These are phyloP conservation scores for Phialocephala subalpina DNA, from an alignment of 2,329 filamentous ascomycete species.

Conservation along the genomic window DNA sequence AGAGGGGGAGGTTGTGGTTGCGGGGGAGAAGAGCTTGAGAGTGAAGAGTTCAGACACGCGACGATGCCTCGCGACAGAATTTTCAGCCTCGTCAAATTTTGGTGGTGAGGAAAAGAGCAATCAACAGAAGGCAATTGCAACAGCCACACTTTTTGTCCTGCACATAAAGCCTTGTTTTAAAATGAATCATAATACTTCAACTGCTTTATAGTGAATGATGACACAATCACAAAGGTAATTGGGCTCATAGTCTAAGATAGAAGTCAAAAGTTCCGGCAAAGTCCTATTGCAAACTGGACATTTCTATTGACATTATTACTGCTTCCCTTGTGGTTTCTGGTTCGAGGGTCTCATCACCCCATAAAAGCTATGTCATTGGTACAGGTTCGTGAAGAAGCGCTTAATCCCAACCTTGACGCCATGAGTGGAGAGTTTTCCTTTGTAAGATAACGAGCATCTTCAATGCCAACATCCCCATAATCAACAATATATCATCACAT, in stretches of 20 bases:
- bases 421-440: slow-evolving; percentile 28
- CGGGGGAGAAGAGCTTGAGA: slow-evolving; percentile 7
- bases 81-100: slow-evolving; percentile 10
- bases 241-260: too few species aligned
- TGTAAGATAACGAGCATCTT: slow-evolving; percentile 26
- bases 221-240: too few species aligned
- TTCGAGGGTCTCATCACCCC: not conserved
- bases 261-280: too few species aligned
- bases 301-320: not conserved
- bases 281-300: too few species aligned
- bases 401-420: slow-evolving; percentile 23
- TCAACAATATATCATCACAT: not conserved
- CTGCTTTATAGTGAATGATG: too few species aligned
- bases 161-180: too few species aligned
- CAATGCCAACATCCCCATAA: not conserved
- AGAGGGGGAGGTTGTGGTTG: not conserved
- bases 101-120: not conserved
- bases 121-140: not conserved
- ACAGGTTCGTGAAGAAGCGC: not conserved
- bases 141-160: too few species aligned
- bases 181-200: too few species aligned
- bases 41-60: not conserved
- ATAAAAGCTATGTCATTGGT: not conserved
- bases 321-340: not conserved
- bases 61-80: slow-evolving; percentile 4